phyloP scores from a whole-genome alignment of 2,329 filamentous ascomycete genomes.

The Grosmannia penicillata region DNA sequence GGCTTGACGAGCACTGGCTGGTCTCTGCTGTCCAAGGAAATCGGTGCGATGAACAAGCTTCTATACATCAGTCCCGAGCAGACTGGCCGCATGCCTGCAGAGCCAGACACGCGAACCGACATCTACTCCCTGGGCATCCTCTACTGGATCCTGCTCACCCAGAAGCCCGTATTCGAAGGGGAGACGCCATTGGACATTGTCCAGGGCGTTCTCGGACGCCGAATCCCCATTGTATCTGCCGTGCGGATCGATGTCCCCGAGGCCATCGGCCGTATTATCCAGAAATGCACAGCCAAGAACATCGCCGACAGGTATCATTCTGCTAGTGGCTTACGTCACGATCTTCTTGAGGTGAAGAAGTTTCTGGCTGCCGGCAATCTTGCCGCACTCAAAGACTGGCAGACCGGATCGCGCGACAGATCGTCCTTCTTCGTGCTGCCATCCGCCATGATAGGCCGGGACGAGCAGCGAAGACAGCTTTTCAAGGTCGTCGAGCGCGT shows the following conservation, averaged over 20 bases:
- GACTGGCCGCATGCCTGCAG: conserved; percentile 81
- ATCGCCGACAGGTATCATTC: conserved; percentile 83
- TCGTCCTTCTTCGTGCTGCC: conserved; percentile 88
- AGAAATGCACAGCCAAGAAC: conserved; percentile 83
- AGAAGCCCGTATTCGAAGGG: conserved; percentile 66
- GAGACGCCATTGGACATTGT: conserved; percentile 77
- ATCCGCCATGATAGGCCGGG: conserved; percentile 63
- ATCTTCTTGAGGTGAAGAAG: conserved; percentile 59
- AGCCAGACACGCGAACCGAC: conserved; percentile 83
- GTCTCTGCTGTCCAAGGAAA: conserved; percentile 67
- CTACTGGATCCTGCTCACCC: conserved; percentile 75
- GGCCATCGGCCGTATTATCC: conserved; percentile 65
- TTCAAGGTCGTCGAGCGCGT: conserved; percentile 64
- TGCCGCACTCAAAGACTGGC: conserved; percentile 55
- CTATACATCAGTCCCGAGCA: conserved; percentile 90
- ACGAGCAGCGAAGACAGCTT: conserved; percentile 55
- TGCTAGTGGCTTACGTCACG: conserved; percentile 69
- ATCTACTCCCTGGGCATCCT: conserved; percentile 85
- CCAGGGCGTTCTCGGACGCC: conserved; percentile 69
- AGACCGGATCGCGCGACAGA: conserved; percentile 69
- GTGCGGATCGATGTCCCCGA: conserved; percentile 75
- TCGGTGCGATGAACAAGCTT: conserved; percentile 78
- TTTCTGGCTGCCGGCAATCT: conserved; percentile 63
- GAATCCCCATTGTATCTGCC: conserved; percentile 61
- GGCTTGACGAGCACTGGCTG: conserved; percentile 75